Conservation (phyloP, 1,284 basidiomycete genomes). For the Rhizoctonia solani region DNA sequence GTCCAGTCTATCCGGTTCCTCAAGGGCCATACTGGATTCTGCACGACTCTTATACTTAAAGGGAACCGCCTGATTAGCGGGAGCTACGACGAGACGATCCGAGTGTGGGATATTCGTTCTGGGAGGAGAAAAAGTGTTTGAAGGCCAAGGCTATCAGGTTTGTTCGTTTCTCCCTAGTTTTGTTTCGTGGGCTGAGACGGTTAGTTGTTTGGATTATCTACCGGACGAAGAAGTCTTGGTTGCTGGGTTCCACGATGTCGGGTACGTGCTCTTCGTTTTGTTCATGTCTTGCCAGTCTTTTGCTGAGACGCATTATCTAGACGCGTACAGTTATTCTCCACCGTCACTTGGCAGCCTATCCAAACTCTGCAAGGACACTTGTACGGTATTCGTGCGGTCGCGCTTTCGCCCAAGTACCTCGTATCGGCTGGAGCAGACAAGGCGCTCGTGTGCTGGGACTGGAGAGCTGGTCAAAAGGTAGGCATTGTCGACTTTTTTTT, state of each 20-base stretch:
- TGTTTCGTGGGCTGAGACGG: neutral
- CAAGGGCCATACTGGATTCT: conserved; percentile 84
- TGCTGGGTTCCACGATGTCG: conserved; percentile 90
- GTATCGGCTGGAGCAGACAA: conserved; percentile 88
- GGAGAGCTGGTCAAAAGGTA: conserved; percentile 81
- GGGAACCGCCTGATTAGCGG: conserved; percentile 82
- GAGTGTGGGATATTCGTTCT: conserved; percentile 84
- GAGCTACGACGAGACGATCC: conserved; percentile 87
- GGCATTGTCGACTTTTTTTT: conserved; percentile 47
- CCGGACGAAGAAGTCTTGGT: conserved; percentile 86
- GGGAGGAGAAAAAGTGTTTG: conserved; percentile 81
- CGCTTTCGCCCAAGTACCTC: conserved; percentile 80
- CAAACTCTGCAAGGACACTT: conserved; percentile 54
- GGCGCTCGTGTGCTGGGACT: conserved; percentile 91
- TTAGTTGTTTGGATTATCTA: conserved; percentile 84
- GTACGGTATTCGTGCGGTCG: conserved; percentile 75
- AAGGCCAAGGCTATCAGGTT: conserved; percentile 62
- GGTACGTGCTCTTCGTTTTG: conserved; percentile 49
- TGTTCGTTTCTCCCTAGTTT: conserved; percentile 54
- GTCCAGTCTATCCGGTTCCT: conserved; percentile 79
- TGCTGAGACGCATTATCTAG: too few species aligned
- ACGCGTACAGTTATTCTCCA: conserved; percentile 80
- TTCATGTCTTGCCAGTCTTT: neutral
- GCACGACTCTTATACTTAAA: conserved; percentile 76
- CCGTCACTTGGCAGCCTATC: conserved; percentile 74